Evolutionary conservation across 2,329 filamentous ascomycete genomes (phyloP).

Genomic region (Xylariaceae sp.): DNA sequence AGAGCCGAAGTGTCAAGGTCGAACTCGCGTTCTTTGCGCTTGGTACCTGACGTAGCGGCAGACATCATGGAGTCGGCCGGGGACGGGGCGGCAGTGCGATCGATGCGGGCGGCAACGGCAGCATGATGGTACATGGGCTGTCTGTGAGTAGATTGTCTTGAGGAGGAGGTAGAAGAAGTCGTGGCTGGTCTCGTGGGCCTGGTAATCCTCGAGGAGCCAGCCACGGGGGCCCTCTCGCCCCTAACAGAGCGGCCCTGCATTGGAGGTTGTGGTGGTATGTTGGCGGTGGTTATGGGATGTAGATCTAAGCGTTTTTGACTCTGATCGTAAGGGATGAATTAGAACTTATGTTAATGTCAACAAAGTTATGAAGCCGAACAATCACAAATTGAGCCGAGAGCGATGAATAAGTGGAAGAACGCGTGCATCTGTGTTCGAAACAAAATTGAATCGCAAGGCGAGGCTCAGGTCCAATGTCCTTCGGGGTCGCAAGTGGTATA

Average conservation of each 20-base stretch:
- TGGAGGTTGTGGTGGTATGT: neutral
- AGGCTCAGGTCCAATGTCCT: too few species aligned
- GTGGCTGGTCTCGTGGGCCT: slow-evolving; percentile 18
- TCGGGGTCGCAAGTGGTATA: too few species aligned
- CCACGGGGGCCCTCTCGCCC: slow-evolving; percentile 30
- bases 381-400: too few species aligned
- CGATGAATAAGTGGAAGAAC: too few species aligned
- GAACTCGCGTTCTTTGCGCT: slow-evolving; percentile 85
- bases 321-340: neutral
- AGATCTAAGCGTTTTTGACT: too few species aligned
- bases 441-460: too few species aligned
- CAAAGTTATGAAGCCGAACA: too few species aligned
- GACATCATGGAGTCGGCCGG: slow-evolving; percentile 70
- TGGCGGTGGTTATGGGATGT: neutral
- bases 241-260: slow-evolving; percentile 33
- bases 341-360: neutral
- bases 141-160: slow-evolving; percentile 25
- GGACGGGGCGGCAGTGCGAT: slow-evolving; percentile 54
- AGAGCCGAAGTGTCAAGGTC: slow-evolving; percentile 63
- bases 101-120: slow-evolving; percentile 28
- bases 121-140: slow-evolving; percentile 25
- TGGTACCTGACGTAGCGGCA: slow-evolving; percentile 57
- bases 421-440: too few species aligned
- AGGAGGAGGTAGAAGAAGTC: slow-evolving; percentile 21
- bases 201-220: slow-evolving; percentile 18